phyloP scores from a whole-genome alignment of 2,329 filamentous ascomycete genomes.

The Didymella pomorum region DNA sequence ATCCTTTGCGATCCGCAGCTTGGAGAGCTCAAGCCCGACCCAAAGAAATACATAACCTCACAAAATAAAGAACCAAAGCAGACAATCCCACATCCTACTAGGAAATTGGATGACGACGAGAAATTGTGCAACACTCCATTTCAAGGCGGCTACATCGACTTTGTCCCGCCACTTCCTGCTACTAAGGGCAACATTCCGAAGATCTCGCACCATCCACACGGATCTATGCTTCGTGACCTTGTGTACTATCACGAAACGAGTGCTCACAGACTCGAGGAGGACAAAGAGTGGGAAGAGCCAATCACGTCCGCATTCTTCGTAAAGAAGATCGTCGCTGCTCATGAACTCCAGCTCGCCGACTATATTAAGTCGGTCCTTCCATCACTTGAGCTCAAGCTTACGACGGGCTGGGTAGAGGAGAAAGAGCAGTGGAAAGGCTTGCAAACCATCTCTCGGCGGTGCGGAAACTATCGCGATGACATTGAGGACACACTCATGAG shows the following conservation, averaged over 20 bases:
- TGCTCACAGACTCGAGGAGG: constrained; percentile 25
- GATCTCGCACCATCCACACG: constrained; percentile 31
- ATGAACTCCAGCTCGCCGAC: constrained; percentile 45
- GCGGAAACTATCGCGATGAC: constrained; percentile 48
- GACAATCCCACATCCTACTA: no score
- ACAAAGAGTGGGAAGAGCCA: constrained; percentile 35
- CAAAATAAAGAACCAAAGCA: no score
- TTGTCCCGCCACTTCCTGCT: constrained; percentile 28
- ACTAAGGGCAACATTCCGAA: not conserved
- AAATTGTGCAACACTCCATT: constrained; percentile 34
- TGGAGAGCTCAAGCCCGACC: constrained; percentile 17
- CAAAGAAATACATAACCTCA: no score
- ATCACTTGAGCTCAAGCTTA: constrained; percentile 43
- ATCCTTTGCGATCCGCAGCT: constrained; percentile 47
- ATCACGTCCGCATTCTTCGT: constrained; percentile 37
- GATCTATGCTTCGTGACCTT: constrained; percentile 41
- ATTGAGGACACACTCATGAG: constrained; percentile 45
- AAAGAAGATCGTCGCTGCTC: constrained; percentile 47
- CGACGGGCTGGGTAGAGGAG: constrained; percentile 45
- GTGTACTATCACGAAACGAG: constrained; percentile 39
- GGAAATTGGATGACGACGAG: not conserved
- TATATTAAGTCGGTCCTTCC: constrained; percentile 49
- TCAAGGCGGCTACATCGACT: constrained; percentile 45
- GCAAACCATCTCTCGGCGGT: constrained; percentile 45
- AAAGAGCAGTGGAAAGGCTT: constrained; percentile 47